These are phyloP conservation scores for Heterobasidion annosum DNA, from an alignment of 1,284 basidiomycete genomes.

Conservation along the genomic window DNA sequence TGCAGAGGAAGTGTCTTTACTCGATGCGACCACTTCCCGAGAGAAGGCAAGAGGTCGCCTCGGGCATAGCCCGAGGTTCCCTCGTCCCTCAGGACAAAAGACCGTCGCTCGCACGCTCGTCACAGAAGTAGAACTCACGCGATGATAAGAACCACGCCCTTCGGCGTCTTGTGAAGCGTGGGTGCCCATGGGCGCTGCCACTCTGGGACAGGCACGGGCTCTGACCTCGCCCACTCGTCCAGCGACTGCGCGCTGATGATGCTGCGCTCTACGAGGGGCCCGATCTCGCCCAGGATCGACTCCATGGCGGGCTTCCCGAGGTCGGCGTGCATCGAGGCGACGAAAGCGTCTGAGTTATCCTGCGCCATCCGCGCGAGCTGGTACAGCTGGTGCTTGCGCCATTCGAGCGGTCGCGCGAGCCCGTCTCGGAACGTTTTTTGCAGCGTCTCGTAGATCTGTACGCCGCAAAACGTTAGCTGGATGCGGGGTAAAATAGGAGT, in stretches of 20 bases:
- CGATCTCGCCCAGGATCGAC: constrained; percentile 26
- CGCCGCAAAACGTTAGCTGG: neutral
- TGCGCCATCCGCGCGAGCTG: constrained; percentile 53
- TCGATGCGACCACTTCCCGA: no score
- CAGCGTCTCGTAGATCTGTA: constrained; percentile 36
- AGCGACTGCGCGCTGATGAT: constrained; percentile 38
- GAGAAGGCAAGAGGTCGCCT: no score
- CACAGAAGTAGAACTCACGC: constrained; percentile 19
- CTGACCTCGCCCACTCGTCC: constrained; percentile 43
- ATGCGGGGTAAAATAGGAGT: neutral
- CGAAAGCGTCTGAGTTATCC: constrained; percentile 44
- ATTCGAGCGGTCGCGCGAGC: constrained; percentile 41
- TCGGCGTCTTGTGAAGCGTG: constrained; percentile 40
- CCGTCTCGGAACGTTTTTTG: constrained; percentile 39
- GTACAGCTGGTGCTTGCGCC: constrained; percentile 53
- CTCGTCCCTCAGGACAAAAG: no score
- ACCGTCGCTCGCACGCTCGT: no score
- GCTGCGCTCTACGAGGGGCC: constrained; percentile 31
- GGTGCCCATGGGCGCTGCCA: constrained; percentile 31
- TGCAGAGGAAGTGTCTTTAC: neutral
- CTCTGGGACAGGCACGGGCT: constrained; percentile 26
- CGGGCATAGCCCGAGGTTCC: no score
- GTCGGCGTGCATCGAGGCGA: constrained; percentile 41
- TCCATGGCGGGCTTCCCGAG: constrained; percentile 44
- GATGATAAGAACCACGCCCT: constrained; percentile 36